phyloP scores from a whole-genome alignment of 441 rosid species.

The Cnidoscolus chayamansa region DNA sequence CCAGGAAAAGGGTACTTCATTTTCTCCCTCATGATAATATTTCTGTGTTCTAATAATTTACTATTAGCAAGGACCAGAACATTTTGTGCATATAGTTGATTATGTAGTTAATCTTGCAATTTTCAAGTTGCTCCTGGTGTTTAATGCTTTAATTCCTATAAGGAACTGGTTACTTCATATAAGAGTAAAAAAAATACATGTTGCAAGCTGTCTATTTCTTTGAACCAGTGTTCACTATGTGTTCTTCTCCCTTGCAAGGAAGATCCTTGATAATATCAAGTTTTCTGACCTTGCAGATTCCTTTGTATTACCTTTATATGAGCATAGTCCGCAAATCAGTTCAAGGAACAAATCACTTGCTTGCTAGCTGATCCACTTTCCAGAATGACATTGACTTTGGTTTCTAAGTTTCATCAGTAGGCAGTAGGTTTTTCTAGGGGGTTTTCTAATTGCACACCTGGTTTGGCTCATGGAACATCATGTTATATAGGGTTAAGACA shows the following conservation, averaged over 20 bases:
- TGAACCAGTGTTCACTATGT: neutral
- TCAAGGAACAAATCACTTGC: neutral
- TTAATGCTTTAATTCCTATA: neutral
- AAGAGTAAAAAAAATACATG: neutral
- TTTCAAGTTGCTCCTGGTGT: neutral
- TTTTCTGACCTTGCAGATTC: neutral
- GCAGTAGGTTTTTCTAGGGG: neutral
- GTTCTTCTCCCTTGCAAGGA: neutral
- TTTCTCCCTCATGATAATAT: slow-evolving; percentile 5
- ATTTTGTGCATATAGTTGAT: neutral
- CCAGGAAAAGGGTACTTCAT: slow-evolving; percentile 81
- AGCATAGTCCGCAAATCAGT: neutral
- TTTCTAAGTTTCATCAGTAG: neutral
- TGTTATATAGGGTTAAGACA: neutral
- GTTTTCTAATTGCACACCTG: neutral
- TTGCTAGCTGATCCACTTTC: slow-evolving; percentile 6
- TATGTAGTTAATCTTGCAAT: neutral
- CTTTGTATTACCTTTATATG: neutral
- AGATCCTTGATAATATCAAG: neutral
- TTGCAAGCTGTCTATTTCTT: neutral
- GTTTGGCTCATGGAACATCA: neutral
- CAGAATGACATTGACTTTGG: neutral
- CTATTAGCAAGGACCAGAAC: neutral
- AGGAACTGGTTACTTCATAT: neutral
- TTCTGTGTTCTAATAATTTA: neutral